Evolutionary conservation across 2,329 filamentous ascomycete genomes (phyloP), one percentile per base, ranked within the genome.

Genomic region (Xylaria sp.): DNA sequence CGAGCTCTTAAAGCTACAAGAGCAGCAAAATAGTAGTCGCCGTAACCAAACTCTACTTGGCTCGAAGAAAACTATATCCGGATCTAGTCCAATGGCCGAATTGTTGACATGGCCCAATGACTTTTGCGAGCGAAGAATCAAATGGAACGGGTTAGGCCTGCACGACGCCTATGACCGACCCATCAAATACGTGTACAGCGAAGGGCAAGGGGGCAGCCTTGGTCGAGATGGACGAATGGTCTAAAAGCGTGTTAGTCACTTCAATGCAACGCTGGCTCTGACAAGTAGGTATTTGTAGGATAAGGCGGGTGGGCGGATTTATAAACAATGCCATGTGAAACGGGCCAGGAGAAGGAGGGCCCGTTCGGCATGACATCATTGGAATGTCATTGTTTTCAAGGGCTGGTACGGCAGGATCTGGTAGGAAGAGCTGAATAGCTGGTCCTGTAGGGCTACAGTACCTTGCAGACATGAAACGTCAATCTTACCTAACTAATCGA

Each of bases 351-450:
- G 4, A 47, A n/a, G 6, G 12, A 8, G 33, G 15, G 23, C 28
- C 57, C 25, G 49, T 12, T 19, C 4, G 4, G 5, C 12, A 60
- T 60, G 57, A 60, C 57, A 60, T 60, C 57, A 60, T 45, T 7
- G 40, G 21, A 17, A 53, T 43, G 57, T 42, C 49, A 47, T 57
- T 21, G 33, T 50, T 21, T 3, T 57, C 9, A n/a, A 17, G 37
- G 56, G 46, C 31, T 47, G 38, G 23, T 31, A 31, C 5, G 4
- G 4, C 28, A 31, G 28, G 28, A 31, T 9, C 28, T 31, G 28
- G 28, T 31, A 9, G 9, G 28, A 31, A 31, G 28, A 9, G 28
- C 28, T 5, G 28, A 31, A 31, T 31, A 31, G 28, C 9, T 31
- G 28, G 28, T 31, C 9, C 4, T 31, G 28, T 51, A n/a, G 21